Base-by-base conservation (phyloP, 306 rosid genomes). In the Fragaria iinumae region DNA sequence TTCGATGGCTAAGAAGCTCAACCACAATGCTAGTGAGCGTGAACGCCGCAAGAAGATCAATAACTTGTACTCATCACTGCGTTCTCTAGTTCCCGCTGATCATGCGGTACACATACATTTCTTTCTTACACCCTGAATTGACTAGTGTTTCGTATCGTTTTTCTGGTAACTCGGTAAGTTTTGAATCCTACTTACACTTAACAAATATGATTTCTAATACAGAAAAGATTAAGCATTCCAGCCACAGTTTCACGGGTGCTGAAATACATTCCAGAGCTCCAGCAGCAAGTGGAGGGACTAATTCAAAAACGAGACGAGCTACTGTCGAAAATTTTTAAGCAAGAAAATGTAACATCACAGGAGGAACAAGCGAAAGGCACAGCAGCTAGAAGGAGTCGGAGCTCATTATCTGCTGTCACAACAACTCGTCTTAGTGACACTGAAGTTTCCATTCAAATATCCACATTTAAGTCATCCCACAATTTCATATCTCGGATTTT, bases 1-100 rank as follows among this genome's bases (percentile, higher is more conserved):
- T 2, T 64, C 74, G 5, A 52, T 67, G 81, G 83, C 63, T 2
- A 89, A 81, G 90, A 93, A 93, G 84, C 91, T 86, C 23, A 83
- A 76, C 70, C 98, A 93, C 78, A 93, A 91, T 69, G 98, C 93
- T n/a, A 88, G 87, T 25, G 98, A 93, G 76, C 96, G 96, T 1
- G 87, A 87, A 77, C 98, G 96, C 36, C 96, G 96, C 62, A 90
- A 87, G 87, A 93, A 87, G 84, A 85, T 93, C 78, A 93, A 87
- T 71, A 8, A 43, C 71, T 69, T 91, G 77, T 89, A 87, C 68
- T 85, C 91, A 1, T 87, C 97, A 32, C 87, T 93, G 13, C 93
- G 93, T n/a, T 77, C 91, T 0, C 82, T 93, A 41, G 90, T 93
- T 79, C 96, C 97, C 0, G 20, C 63, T 9, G 85, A 91, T 60